phyloP scores from a whole-genome alignment of 352 stramenopile genomes.

The Phytopythium sindhum region DNA sequence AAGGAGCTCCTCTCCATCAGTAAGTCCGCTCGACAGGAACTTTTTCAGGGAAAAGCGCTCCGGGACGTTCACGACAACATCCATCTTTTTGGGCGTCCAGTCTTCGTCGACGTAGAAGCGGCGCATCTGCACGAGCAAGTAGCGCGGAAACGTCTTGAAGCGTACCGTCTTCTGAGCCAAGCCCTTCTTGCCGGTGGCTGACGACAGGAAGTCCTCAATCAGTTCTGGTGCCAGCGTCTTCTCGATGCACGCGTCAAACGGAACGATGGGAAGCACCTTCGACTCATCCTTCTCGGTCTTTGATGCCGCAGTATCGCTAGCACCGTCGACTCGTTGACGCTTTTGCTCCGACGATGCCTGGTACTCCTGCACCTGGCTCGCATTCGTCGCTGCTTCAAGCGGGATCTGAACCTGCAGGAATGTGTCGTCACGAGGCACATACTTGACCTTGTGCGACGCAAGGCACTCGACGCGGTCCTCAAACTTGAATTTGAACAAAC shows the following conservation, averaged over 20 bases:
- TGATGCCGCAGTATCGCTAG: neutral
- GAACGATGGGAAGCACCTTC: conserved; percentile 84
- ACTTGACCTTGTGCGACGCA: conserved; percentile 82
- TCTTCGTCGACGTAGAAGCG: conserved; percentile 95
- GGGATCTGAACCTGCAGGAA: conserved; percentile 87
- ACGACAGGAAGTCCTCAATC: conserved; percentile 90
- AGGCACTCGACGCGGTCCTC: conserved; percentile 83
- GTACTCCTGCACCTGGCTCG: conserved; percentile 80
- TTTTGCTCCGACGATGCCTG: conserved; percentile 79
- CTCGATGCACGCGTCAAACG: conserved; percentile 94
- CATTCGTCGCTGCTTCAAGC: conserved; percentile 83
- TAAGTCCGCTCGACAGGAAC: conserved; percentile 86
- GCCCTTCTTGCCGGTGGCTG: conserved; percentile 73
- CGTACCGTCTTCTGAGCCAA: conserved; percentile 76
- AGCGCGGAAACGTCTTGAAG: conserved; percentile 95
- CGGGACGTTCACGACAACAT: conserved; percentile 95
- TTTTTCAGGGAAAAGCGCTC: conserved; percentile 76
- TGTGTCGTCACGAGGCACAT: conserved; percentile 76
- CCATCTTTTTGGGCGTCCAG: conserved; percentile 97
- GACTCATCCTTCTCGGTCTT: conserved; percentile 61
- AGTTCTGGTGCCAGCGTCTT: conserved; percentile 87
- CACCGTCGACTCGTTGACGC: conserved; percentile 66
- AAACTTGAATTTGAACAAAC: conserved; percentile 93
- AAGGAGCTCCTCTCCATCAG: conserved; percentile 85
- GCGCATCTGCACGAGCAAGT: conserved; percentile 96